Percentiles rank a stretch among this genome's conserved stretches.
phyloP scores from a whole-genome alignment of 306 rosid species.

The Abrus precatorius region DNA sequence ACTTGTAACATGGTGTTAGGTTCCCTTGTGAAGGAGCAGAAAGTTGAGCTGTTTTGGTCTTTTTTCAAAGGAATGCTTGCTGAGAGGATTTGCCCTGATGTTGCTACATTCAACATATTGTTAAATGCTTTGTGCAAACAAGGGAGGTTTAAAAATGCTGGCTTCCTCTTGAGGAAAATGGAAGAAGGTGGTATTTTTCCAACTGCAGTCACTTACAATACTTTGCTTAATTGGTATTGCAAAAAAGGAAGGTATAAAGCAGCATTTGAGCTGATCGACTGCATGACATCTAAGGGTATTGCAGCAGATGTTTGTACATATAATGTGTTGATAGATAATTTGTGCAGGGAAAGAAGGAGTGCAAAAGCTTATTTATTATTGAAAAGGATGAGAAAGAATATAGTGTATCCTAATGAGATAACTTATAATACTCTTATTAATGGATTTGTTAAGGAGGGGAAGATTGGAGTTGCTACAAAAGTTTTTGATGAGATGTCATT shows the following conservation, averaged over 20 bases:
- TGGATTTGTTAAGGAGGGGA: conserved; percentile 87
- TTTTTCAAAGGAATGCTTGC: conserved; percentile 77
- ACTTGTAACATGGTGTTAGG: conserved; percentile 86
- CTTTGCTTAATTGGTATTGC: conserved; percentile 82
- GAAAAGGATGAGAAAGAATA: conserved; percentile 76
- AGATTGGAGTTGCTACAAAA: conserved; percentile 67
- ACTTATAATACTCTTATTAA: conserved; percentile 76
- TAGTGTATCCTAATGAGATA: conserved; percentile 66
- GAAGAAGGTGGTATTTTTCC: conserved; percentile 71
- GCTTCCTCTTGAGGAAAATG: conserved; percentile 67
- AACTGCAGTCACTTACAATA: conserved; percentile 67
- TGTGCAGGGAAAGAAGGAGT: conserved; percentile 73
- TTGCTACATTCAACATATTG: conserved; percentile 75
- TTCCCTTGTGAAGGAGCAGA: conserved; percentile 65
- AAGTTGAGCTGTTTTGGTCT: conserved; percentile 62
- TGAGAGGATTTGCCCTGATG: conserved; percentile 60
- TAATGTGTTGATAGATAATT: conserved; percentile 71
- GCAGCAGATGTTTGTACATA: conserved; percentile 74
- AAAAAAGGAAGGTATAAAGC: conserved; percentile 69
- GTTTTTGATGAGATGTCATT: conserved; percentile 71
- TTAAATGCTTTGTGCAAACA: conserved; percentile 67
- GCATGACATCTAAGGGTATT: conserved; percentile 79
- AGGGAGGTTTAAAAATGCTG: conserved; percentile 71
- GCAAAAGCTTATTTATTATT: conserved; percentile 75
- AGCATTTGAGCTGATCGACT: conserved; percentile 69